Evolutionary conservation across 2,329 filamentous ascomycete species (phyloP), one percentile per base, ranked within the genome.

Genomic region (Exophiala xenobiotica): DNA sequence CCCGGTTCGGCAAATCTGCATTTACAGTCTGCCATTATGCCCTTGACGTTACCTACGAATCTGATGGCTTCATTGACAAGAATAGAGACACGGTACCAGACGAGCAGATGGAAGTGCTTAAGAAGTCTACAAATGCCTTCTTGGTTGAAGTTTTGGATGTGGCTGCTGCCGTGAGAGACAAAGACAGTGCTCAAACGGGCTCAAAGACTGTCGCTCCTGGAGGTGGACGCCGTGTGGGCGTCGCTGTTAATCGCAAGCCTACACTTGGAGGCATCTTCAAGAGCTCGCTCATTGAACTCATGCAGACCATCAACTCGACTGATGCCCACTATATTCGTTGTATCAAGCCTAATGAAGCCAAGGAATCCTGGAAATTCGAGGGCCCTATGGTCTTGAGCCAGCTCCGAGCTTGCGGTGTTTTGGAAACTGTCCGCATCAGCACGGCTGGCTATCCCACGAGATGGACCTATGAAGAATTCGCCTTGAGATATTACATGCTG

Each of bases 1-100:
- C 93, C 5, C 83, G 93, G 51, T 99, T 99, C 64, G 93, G 93
- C 62, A 97, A 97, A 73, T 96, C 91, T 11, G 81, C 93, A 1
- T 99, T 99, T 74, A 97, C 93, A 6, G 91, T 99, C 57, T 97
- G 92, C 71, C 95, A 99, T 73, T 99, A 99, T 72, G 93, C 93
- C 46, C 80, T 99, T 50, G 93, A 99, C 65, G 93, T 99, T 63
- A 97, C 92, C 14, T 99, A 99, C 68, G 93, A 99, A 71, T 97
- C 92, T 1, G 93, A 99, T 63, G 93, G 93, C 40, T 99, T 99
- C 73, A 96, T 99, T 65, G 95, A 99, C 71, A 99, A 99, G 81
- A 99, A 99, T 72, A 85, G 93, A 70, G 93, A 99, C 70, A 99
- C 95, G 16, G 93, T 99, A 40, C 93, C 93, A 4, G 93, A 99